These are phyloP conservation scores for Kodamaea ohmeri DNA, from an alignment of 1,139 yeast genomes.

Conservation along the genomic window DNA sequence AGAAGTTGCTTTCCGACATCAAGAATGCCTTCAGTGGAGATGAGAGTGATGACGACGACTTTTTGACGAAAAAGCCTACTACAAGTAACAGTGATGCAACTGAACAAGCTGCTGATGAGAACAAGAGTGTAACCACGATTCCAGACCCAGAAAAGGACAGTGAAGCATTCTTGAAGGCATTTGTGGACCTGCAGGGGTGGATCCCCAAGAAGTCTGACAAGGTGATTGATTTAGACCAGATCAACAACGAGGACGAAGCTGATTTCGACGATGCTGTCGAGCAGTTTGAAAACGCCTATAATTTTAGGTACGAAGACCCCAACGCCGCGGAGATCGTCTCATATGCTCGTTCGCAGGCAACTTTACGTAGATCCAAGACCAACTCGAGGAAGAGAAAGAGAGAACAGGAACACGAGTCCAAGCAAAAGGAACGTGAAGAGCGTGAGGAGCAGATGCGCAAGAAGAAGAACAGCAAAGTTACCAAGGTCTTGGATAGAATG, in stretches of 20 bases:
- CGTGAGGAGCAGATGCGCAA: conserved; percentile 64
- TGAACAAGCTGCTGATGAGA: conserved; percentile 13
- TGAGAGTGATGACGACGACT: conserved; percentile 41
- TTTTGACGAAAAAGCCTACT: conserved; percentile 54
- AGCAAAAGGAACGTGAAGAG: conserved; percentile 50
- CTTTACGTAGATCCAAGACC: conserved; percentile 77
- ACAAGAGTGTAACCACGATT: conserved; percentile 29
- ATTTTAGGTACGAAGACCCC: conserved; percentile 92
- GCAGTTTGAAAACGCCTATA: conserved; percentile 85
- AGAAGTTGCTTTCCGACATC: conserved; percentile 70
- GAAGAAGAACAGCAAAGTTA: conserved; percentile 72
- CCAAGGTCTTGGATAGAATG: conserved; percentile 74
- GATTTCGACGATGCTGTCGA: conserved; percentile 93
- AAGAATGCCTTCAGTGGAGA: conserved; percentile 57
- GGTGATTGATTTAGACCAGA: conserved; percentile 53
- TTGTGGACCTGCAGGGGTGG: conserved; percentile 83
- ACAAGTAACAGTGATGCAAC: conserved; percentile 12
- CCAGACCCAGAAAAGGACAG: conserved; percentile 72
- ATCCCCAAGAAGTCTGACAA: conserved; percentile 63
- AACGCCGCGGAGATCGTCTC: conserved; percentile 87
- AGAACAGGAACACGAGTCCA: conserved; percentile 61
- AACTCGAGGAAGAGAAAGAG: conserved; percentile 80
- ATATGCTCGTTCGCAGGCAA: conserved; percentile 95
- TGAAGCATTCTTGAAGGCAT: conserved; percentile 68
- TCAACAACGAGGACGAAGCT: conserved; percentile 69